Conservation (phyloP, 148 eudicot species). For the Chenopodium berlandieri region DNA sequence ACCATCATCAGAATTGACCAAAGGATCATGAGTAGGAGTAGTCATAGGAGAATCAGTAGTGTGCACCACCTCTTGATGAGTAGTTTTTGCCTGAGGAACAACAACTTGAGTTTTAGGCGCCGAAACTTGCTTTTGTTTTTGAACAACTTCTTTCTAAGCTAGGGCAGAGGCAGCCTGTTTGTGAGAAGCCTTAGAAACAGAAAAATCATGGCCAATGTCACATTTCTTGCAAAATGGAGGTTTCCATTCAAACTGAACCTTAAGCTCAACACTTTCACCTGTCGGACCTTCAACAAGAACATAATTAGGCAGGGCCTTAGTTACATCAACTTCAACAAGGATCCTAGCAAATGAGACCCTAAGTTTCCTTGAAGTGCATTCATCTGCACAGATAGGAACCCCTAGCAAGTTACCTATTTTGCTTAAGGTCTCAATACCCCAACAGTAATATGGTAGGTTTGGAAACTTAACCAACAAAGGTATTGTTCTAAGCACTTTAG, state of each 20-base stretch:
- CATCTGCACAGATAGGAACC: too few relatives aligned
- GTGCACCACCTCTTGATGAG: too few relatives aligned
- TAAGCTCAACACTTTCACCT: not conserved
- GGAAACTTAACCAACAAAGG: not conserved
- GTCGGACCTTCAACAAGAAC: not conserved
- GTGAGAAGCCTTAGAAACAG: too few relatives aligned
- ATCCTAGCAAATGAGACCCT: not conserved
- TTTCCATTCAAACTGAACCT: not conserved
- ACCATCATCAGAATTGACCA: too few relatives aligned
- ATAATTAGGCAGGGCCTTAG: not conserved
- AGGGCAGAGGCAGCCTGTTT: not conserved
- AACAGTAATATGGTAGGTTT: not conserved
- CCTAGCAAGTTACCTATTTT: too few relatives aligned
- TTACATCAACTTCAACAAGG: not conserved
- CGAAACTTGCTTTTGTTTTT: too few relatives aligned
- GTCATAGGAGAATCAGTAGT: too few relatives aligned
- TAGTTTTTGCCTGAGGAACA: too few relatives aligned
- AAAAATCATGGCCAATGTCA: not conserved
- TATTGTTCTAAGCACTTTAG: not conserved
- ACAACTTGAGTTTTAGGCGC: too few relatives aligned
- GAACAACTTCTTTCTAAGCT: not conserved
- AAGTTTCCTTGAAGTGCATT: not conserved
- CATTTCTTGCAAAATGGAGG: not conserved
- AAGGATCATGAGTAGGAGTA: too few relatives aligned
- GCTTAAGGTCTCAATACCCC: not conserved